phyloP scores from a whole-genome alignment of 805 yeast species.

The Nakazawaea laoshanensis region DNA sequence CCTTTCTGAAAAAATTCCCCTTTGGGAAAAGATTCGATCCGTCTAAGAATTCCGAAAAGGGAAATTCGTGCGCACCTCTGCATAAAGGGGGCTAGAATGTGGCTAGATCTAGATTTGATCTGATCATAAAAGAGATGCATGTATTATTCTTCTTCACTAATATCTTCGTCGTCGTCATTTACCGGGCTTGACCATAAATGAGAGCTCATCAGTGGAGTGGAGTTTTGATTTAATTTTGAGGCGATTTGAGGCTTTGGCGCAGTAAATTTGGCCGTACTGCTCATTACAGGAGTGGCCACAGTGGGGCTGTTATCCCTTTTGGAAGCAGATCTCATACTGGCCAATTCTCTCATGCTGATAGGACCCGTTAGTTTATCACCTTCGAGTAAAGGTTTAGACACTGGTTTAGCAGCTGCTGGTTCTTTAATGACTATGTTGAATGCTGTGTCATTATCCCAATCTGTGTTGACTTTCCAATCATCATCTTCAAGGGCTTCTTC shows the following conservation, averaged over 20 bases:
- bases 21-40: no score
- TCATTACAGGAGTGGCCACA: neutral
- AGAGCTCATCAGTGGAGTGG: no score
- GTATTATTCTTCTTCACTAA: conserved; percentile 10
- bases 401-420: conserved; percentile 1
- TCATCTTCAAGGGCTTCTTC: conserved; percentile 11
- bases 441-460: conserved; percentile 9
- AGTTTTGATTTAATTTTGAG: neutral
- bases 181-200: no score
- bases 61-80: no score
- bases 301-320: neutral
- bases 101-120: neutral
- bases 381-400: no score
- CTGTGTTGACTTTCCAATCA: conserved; percentile 9
- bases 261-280: conserved; percentile 1
- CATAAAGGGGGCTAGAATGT: no score
- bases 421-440: conserved; percentile 7
- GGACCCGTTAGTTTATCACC: no score
- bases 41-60: no score
- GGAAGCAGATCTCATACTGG: conserved; percentile 4
- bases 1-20: no score
- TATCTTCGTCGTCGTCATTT: conserved; percentile 9
- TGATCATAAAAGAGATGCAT: neutral
- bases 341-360: conserved; percentile 10
- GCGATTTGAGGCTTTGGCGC: neutral